Evolutionary conservation across 2,329 filamentous ascomycete species (phyloP), one percentile per base, ranked within the genome.

Genomic region (Colletotrichum liaoningense): DNA sequence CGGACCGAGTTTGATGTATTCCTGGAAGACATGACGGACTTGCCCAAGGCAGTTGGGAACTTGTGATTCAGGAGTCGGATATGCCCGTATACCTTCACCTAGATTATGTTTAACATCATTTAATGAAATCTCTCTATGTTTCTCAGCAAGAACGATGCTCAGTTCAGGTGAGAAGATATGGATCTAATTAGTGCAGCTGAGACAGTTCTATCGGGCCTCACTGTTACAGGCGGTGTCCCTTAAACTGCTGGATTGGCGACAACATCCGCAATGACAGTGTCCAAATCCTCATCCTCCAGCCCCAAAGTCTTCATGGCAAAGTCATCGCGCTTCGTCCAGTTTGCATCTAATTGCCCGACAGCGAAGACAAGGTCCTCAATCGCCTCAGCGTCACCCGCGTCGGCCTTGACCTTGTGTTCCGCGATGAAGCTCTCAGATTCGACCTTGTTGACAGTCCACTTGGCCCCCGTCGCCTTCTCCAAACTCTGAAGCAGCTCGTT

Each of bases 361-460:
- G 85, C 86, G 74, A 87, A 88, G 2, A 88, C 87, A 73, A 88
- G 80, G 57, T 87, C 83, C 77, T 88, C 85, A 38, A 85, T 77
- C 0, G 84, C 83, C 1, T 79, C 79, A 19, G 72, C 75, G 38
- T 86, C 79, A 0, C 82, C 86, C 0, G 77, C 79, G 16, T 86
- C 81, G n/a, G 81, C 82, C 68, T 79, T 79, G 7, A 73, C 75
- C 77, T 83, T 84, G 62, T 84, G 77, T 55, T 81, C 77, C 30
- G 78, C 76, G 12, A 88, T 80, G 56, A 84, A 88, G 0, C 77
- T 77, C 11, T 84, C 81, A 0, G 84, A 83, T 56, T 86, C 81
- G 1, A 82, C 67, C 28, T 79, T 74, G 14, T 77, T 78, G 19
- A 79, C 77, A 19, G 76, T 71, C 81, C 81, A 84, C 71, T 77